Base-by-base conservation (phyloP, 768 basidiomycete species). In the Chalciporus piperatus region DNA sequence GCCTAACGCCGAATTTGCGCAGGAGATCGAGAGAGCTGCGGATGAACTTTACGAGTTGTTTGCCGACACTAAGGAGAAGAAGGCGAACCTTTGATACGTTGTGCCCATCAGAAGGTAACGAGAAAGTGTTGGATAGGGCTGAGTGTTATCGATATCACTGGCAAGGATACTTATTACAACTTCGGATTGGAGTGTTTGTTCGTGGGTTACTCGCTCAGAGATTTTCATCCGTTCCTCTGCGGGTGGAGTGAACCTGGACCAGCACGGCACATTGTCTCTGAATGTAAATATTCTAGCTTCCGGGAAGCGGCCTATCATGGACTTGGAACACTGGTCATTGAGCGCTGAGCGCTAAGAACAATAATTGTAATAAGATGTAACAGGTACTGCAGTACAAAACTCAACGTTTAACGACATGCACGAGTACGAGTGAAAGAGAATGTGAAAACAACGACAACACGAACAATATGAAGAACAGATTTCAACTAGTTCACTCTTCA, bases 21-120 rank as follows among this genome's bases (percentile, higher is more conserved):
- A 82, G 48, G 91, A 92, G 63, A 82, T 97, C 48, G 65, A 61
- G 55, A 73, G 66, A 32, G 84, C 85, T 0, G 77, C 82, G 1
- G 76, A 83, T 30, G 93, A 97, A 60, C 47, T 97, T 37, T 83
- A 84, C 59, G 70, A 67, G n/a, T 71, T 97, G 53, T 76, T 83
- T 54, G 56, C 59, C 5, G 58, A 57, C 23, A 44, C 49, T 16
- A 20, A 37, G 4, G 16, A 28, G 1, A 2, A 23, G n/a, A 50
- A 45, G 19, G 33, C 65, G 23, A 68, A 48, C 38, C 59, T 66
- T 28, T 66, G 41, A 63, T 20, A 10, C n/a, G 2, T 8, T 38
- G 37, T 45, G 9, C 6, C 4, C 16, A 14, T 44, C 23, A 16
- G n/a, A 11, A 33, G 44, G 11, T 23, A n/a, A 32, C 23, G 1